A percentile compares a stretch with the other conserved stretches of the same genome.
Conservation (phyloP, 164 flowering plant genomes). For the Aristolochia contorta region DNA sequence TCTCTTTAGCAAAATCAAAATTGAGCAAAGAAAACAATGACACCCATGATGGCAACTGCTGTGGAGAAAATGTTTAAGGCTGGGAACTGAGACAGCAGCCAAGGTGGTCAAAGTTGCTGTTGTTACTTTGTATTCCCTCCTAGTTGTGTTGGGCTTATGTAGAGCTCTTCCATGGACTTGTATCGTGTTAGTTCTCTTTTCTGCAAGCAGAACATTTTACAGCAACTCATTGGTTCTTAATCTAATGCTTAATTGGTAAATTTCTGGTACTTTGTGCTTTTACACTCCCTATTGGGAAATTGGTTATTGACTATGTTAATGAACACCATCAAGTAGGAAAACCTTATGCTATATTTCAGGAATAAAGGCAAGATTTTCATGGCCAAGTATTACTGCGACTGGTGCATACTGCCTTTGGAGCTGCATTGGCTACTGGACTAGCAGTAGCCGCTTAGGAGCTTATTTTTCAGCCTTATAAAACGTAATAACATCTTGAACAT, state of each 20-base stretch:
- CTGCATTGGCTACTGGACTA: too few relatives aligned
- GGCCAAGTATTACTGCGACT: too few relatives aligned
- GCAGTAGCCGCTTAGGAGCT: too few relatives aligned
- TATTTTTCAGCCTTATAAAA: too few relatives aligned
- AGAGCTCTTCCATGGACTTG: too few relatives aligned
- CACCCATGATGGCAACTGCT: conserved; percentile 24
- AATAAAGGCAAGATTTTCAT: conserved; percentile 58
- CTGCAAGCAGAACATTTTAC: too few relatives aligned
- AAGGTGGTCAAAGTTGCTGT: conserved; percentile 45
- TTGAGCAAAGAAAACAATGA: conserved; percentile 58
- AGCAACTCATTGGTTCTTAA: neutral
- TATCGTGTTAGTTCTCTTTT: too few relatives aligned
- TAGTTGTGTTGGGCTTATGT: conserved; percentile 34
- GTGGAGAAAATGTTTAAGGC: conserved; percentile 41
- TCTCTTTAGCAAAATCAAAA: conserved; percentile 43
- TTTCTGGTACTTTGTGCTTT: conserved; percentile 57
- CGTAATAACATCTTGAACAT: too few relatives aligned
- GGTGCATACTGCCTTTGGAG: too few relatives aligned
- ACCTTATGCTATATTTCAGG: neutral
- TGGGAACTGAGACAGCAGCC: conserved; percentile 60
- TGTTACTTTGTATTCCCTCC: conserved; percentile 36
- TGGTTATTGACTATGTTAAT: conserved; percentile 47
- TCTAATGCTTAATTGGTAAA: neutral
- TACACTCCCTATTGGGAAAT: too few relatives aligned
- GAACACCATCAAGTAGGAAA: conserved; percentile 40